Evolutionary conservation across 805 yeast genomes (phyloP), one percentile per base, ranked within the genome.

Genomic region (Saccharomycopsis sp.): DNA sequence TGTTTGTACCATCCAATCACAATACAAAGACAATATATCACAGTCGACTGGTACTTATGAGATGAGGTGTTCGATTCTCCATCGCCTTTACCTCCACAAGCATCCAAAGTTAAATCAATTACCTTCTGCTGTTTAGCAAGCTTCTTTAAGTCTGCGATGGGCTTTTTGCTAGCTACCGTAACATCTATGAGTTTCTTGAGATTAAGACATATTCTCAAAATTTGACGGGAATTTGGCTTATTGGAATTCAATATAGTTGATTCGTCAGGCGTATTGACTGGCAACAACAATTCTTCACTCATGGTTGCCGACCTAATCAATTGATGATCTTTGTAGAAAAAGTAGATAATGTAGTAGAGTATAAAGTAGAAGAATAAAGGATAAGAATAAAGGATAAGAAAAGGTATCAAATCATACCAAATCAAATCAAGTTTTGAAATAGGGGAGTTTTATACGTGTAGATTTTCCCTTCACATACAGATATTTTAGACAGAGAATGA

Each of bases 1-100:
- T 78, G 78, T 73, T 78, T 75, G 69, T 87, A 89, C 97, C 97
- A 90, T 25, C 78, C 81, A 42, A 85, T 78, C n/a, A 88, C 93
- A 64, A 82, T 84, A 60, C 90, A 72, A 58, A 90, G 73, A 53
- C 88, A 84, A 69, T 86, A 90, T 0, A 89, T 76, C 50, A 89
- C 69, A 24, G 83, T 78, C 0, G 91, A 83, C 56, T 85, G 79
- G 68, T 88, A 89, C 66, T 83, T 82, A 64, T 77, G 74, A 0
- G 84, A 75, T 0, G 85, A 76, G 0, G 86, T 72, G 0, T 83
- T 84, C 23, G 70, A 67, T 54, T 74, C 71, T 1, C 86, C 88
- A 53, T 80, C 71, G 2, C 89, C 89, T 56, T 76, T 76, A 3
- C 89, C 96, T 14, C 96, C 94, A 20, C 96, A 94, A 8, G 96